A percentile compares a stretch with the other conserved stretches of the same genome.
Conservation (phyloP, 2,329 filamentous ascomycete species). For the Fusarium pseudoanthophilum region DNA sequence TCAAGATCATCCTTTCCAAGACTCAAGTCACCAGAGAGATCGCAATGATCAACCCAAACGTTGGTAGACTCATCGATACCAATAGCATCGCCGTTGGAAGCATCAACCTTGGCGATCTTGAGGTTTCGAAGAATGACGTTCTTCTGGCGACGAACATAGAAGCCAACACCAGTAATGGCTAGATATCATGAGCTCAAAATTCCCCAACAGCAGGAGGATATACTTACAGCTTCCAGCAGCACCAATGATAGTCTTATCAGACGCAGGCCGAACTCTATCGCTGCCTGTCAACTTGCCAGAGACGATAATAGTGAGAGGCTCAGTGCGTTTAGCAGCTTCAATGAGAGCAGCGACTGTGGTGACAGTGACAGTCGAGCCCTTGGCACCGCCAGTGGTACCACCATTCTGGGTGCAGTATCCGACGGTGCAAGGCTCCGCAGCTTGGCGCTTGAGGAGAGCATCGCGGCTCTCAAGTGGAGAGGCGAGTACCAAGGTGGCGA, state of each 20-base stretch:
- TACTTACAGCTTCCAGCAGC: slow-evolving; percentile 41
- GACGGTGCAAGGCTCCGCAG: slow-evolving; percentile 57
- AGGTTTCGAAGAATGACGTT: slow-evolving; percentile 74
- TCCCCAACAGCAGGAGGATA: rapidly evolving
- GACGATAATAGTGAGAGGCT: slow-evolving; percentile 46
- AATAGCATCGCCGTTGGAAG: slow-evolving; percentile 68
- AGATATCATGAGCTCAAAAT: too few species aligned
- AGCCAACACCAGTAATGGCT: slow-evolving; percentile 59
- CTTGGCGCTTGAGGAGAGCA: slow-evolving; percentile 52
- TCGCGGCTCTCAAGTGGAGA: slow-evolving; percentile 31
- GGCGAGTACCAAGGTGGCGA: slow-evolving; percentile 28
- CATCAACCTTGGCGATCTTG: slow-evolving; percentile 65
- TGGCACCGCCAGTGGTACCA: slow-evolving; percentile 47
- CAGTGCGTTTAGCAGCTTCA: slow-evolving; percentile 42
- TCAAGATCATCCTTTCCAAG: slow-evolving; percentile 76
- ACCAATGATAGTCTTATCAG: slow-evolving; percentile 60
- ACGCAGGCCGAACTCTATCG: slow-evolving; percentile 41
- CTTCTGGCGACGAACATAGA: slow-evolving; percentile 61
- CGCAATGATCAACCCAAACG: slow-evolving; percentile 75
- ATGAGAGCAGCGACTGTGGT: slow-evolving; percentile 41
- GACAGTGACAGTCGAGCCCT: slow-evolving; percentile 46
- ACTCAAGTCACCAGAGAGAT: slow-evolving; percentile 69
- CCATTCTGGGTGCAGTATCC: slow-evolving; percentile 49
- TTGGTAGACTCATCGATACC: slow-evolving; percentile 67
- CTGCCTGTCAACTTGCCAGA: slow-evolving; percentile 44